Conservation (phyloP, 495 filamentous ascomycete genomes). For the Aspergillus cavernicola region DNA sequence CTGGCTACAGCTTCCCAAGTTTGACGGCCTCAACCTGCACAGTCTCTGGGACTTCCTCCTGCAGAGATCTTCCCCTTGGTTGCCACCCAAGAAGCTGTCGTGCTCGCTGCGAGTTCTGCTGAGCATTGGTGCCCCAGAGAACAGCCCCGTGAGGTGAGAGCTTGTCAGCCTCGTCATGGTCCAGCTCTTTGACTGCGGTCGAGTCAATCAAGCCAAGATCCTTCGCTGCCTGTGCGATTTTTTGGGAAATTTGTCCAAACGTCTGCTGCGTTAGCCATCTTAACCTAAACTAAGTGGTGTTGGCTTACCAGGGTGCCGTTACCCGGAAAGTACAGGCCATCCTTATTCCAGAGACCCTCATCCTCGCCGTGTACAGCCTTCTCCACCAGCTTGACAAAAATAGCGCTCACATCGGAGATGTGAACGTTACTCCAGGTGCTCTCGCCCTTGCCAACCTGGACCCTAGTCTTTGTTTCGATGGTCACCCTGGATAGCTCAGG, state of each 20-base stretch:
- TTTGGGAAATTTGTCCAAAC: constrained; percentile 56
- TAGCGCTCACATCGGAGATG: constrained; percentile 57
- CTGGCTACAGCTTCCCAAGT: neutral
- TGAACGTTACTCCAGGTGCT: constrained; percentile 66
- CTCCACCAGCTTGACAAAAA: constrained; percentile 56
- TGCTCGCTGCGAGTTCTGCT: constrained; percentile 50
- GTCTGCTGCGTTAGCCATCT: constrained; percentile 10
- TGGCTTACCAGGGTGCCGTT: constrained; percentile 49
- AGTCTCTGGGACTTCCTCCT: constrained; percentile 45
- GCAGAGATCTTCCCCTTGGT: constrained; percentile 42
- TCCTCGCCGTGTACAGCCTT: constrained; percentile 54
- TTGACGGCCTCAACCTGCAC: constrained; percentile 41
- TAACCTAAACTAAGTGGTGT: neutral
- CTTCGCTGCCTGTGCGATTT: constrained; percentile 52
- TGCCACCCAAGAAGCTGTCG: constrained; percentile 56
- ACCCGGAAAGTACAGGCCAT: constrained; percentile 66
- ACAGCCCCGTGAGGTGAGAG: constrained; percentile 20
- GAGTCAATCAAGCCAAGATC: constrained; percentile 55
- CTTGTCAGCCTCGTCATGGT: constrained; percentile 21
- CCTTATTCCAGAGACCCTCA: constrained; percentile 65
- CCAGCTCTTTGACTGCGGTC: constrained; percentile 35
- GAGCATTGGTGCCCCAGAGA: constrained; percentile 54
- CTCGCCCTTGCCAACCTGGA: constrained; percentile 55
- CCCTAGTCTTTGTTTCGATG: constrained; percentile 51
- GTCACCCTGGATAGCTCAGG: constrained; percentile 49